Evolutionary conservation across 139 green algal species (phyloP), one percentile per base, ranked within the genome.

Genomic region (Chlorella sp.): DNA sequence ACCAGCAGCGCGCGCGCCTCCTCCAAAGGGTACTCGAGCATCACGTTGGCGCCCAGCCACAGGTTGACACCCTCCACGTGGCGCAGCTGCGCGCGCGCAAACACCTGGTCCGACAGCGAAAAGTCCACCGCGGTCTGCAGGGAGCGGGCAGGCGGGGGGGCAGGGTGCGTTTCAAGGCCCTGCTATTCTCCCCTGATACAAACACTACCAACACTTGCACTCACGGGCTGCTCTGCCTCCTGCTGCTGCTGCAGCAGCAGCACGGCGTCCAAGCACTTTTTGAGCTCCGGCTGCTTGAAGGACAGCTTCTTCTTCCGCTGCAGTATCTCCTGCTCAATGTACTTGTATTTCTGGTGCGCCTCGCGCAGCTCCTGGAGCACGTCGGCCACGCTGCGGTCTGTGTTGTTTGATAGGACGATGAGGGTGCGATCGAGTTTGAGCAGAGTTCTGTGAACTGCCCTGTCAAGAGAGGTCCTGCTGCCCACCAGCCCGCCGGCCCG

Each of bases 11-110:
- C 40, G 35, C 79, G 76, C 9, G 87, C 91, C 36, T 96, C 91
- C 11, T 85, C 74, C 41, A 94, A 74, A 3, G 82, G 27, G 60
- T 95, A 96, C 67, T 95, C 91, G 35, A 95, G 77, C 90, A 95
- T 95, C 12, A 96, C 88, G 51, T 91, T 88, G 23, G 91, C 91
- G 3, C 91, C 91, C 53, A 96, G 85, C 91, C 91, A 96, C 53
- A 96, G 77, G 53, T 84, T 87, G 53, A 94, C 91, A 27, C 40
- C 56, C 19, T 79, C 38, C 29, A 81, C 71, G 7, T 84, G 67
- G 25, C 77, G 56, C 23, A 94, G 48, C 48, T 61, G 77, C 15
- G 90, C 90, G 41, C 87, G 84, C 29, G 90, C 82, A 77, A 77
- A 94, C 23, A 92, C 87, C 53, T 89, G 76, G 76, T 94, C 85